These are phyloP conservation scores for Senna tora DNA, from an alignment of 306 rosid species.

Conservation along the genomic window DNA sequence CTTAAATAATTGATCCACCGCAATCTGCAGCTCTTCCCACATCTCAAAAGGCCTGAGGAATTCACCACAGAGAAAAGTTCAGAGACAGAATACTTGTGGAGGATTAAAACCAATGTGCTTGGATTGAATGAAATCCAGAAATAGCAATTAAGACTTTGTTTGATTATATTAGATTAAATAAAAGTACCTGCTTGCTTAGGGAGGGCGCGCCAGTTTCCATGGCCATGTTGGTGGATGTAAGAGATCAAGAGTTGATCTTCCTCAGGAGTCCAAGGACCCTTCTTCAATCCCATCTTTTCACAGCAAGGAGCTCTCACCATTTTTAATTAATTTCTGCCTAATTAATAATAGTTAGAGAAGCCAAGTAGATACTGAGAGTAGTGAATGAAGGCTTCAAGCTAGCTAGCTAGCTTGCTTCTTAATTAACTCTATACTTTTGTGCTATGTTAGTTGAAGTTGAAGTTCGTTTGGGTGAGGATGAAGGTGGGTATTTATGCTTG, in stretches of 20 bases:
- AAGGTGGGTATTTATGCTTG: conserved; percentile 52
- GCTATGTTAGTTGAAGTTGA: conserved; percentile 14
- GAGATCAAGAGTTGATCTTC: conserved; percentile 78
- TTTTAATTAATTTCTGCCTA: not conserved
- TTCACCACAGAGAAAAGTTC: not conserved
- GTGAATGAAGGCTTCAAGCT: no score
- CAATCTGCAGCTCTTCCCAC: conserved; percentile 96
- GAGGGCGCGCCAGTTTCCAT: conserved; percentile 96
- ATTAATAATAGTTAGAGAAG: no score
- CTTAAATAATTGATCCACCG: conserved; percentile 84
- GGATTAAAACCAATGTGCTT: not conserved
- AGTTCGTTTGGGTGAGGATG: conserved; percentile 33
- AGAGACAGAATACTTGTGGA: not conserved
- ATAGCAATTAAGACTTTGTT: no score
- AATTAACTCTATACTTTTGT: not conserved
- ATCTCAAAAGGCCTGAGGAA: conserved; percentile 70
- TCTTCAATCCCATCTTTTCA: conserved; percentile 89
- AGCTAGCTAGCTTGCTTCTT: not conserved
- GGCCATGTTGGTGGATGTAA: conserved; percentile 66
- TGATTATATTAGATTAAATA: no score
- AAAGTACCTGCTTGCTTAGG: conserved; percentile 87
- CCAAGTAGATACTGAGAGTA: no score
- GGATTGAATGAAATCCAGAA: no score
- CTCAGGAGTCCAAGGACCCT: conserved; percentile 88
- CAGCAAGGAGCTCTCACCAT: conserved; percentile 99